Evolutionary conservation across 352 stramenopile genomes (phyloP).

Genomic region (Phytophthora macrochlamydospora): DNA sequence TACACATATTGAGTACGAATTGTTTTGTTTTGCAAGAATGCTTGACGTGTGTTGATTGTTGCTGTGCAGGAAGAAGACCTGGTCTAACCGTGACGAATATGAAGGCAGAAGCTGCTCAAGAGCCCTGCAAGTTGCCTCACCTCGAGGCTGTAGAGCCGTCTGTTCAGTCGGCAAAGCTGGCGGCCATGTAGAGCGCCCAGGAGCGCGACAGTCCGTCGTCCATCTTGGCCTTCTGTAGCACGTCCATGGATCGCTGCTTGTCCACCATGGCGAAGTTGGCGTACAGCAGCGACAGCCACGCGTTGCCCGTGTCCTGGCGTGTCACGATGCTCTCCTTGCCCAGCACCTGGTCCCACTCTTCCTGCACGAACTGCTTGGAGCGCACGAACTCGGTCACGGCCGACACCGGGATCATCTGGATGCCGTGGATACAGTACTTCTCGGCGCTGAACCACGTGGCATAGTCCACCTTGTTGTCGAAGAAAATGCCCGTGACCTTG

Average conservation of each 20-base stretch:
- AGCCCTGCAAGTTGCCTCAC: background rate
- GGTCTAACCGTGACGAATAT: background rate
- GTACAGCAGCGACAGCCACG: constrained; percentile 64
- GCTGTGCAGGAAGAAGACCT: background rate
- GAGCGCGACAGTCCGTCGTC: constrained; percentile 73
- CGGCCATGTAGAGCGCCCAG: constrained; percentile 81
- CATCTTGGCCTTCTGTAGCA: constrained; percentile 64
- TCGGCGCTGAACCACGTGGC: constrained; percentile 79
- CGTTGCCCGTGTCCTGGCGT: constrained; percentile 38
- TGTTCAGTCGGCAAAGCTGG: constrained; percentile 39
- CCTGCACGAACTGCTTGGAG: constrained; percentile 51
- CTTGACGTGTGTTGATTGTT: background rate
- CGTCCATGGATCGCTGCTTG: constrained; percentile 50
- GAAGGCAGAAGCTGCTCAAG: background rate
- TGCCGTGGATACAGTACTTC: constrained; percentile 81
- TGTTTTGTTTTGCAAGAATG: background rate
- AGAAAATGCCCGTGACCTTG: constrained; percentile 77
- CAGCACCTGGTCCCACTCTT: constrained; percentile 71
- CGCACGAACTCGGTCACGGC: constrained; percentile 65
- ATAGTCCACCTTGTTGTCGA: constrained; percentile 83
- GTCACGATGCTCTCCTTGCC: constrained; percentile 52
- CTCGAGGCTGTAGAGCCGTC: background rate
- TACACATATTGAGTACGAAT: background rate
- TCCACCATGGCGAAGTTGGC: constrained; percentile 65
- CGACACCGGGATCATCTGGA: constrained; percentile 82